Evolutionary conservation across 2,329 filamentous ascomycete genomes (phyloP).

Genomic region (Colletotrichum viniferum): DNA sequence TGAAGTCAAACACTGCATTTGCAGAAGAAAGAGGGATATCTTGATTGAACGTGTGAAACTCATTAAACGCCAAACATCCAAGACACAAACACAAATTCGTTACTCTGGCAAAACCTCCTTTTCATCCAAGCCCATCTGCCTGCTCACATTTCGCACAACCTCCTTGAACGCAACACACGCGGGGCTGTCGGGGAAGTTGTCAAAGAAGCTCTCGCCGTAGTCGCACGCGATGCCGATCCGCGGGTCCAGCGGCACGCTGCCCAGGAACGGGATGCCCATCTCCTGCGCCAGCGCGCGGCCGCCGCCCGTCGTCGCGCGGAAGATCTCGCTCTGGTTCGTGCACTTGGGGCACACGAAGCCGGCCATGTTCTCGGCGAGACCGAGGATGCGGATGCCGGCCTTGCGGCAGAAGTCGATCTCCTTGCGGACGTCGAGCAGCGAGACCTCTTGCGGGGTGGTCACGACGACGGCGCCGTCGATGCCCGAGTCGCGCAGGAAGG

Average conservation of each 20-base stretch:
- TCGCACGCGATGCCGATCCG: constrained; percentile 96
- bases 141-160: constrained; percentile 77
- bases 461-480: constrained; percentile 94
- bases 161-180: constrained; percentile 81
- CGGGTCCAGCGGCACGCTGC: constrained; percentile 88
- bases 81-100: not conserved
- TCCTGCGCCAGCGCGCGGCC: constrained; percentile 81
- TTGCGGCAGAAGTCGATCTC: constrained; percentile 98
- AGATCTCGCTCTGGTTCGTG: constrained; percentile 82
- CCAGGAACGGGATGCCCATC: constrained; percentile 86
- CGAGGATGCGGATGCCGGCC: constrained; percentile 85
- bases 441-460: constrained; percentile 94
- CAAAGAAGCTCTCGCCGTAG: constrained; percentile 96
- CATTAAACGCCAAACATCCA: not conserved
- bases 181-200: constrained; percentile 90
- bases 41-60: not conserved
- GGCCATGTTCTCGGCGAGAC: constrained; percentile 97
- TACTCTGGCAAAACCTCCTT: constrained; percentile 54
- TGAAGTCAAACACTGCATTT: not conserved
- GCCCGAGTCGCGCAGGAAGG: constrained; percentile 86
- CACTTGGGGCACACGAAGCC: constrained; percentile 96
- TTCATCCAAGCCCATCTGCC: constrained; percentile 68
- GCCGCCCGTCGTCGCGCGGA: constrained; percentile 89
- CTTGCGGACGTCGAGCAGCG: constrained; percentile 90
- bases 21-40: not conserved